Evolutionary conservation across 352 stramenopile species (phyloP).

Genomic region (Phytopythium kandeliae): DNA sequence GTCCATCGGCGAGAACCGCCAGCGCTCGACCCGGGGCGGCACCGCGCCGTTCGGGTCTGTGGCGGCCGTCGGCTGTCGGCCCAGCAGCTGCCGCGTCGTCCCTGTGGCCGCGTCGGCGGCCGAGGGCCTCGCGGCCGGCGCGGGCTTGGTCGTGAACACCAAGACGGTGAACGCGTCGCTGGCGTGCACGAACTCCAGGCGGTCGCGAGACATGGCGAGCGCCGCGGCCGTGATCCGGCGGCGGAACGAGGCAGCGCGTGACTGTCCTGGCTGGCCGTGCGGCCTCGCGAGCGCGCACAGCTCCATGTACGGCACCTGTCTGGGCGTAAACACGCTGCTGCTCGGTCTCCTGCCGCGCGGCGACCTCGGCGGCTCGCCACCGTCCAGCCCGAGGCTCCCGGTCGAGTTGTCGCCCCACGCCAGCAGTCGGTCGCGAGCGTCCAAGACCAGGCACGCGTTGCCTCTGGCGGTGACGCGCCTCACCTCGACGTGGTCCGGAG

Average conservation of each 20-base stretch:
- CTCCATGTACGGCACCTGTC: slow-evolving; percentile 41
- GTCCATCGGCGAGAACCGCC: slow-evolving; percentile 31
- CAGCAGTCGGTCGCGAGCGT: slow-evolving; percentile 45
- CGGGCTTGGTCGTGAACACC: slow-evolving; percentile 37
- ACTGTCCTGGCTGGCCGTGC: not conserved
- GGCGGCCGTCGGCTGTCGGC: not conserved
- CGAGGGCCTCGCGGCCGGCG: not conserved
- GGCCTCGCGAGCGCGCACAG: slow-evolving; percentile 16
- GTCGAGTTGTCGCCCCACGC: slow-evolving; percentile 41
- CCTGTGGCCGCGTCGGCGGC: not conserved
- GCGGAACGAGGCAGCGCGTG: slow-evolving; percentile 20
- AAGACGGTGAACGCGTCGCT: slow-evolving; percentile 45
- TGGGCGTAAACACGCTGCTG: slow-evolving; percentile 10
- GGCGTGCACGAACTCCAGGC: slow-evolving; percentile 27
- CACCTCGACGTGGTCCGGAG: not conserved
- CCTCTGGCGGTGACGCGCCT: slow-evolving; percentile 20
- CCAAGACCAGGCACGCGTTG: slow-evolving; percentile 29
- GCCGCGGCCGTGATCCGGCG: slow-evolving; percentile 20
- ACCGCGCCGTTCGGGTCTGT: too few relatives aligned
- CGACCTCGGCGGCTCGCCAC: not conserved
- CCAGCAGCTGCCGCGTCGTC: not conserved
- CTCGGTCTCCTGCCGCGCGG: not conserved
- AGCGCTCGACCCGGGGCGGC: slow-evolving; percentile 8
- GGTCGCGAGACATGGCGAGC: slow-evolving; percentile 19
- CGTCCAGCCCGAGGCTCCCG: slow-evolving; percentile 26